phyloP scores from a whole-genome alignment of 805 yeast genomes.

The Limtongia smithiae region DNA sequence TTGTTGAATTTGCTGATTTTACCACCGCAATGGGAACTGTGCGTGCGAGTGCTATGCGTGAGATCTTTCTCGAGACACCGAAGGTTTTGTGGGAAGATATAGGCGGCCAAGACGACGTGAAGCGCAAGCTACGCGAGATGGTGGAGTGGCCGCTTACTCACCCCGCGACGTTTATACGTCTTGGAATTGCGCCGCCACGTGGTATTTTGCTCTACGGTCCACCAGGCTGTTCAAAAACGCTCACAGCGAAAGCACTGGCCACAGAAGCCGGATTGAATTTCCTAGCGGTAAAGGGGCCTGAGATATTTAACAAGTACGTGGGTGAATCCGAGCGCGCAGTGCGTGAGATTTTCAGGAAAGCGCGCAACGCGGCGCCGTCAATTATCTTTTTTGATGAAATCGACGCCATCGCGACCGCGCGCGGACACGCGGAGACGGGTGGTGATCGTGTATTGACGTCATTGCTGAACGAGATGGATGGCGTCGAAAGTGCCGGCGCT shows the following conservation, averaged over 20 bases:
- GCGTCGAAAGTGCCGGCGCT: slow-evolving; percentile 90
- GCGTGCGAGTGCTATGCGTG: slow-evolving; percentile 96
- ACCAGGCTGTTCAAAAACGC: slow-evolving; percentile 95
- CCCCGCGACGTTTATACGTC: slow-evolving; percentile 63
- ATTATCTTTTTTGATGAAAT: slow-evolving; percentile 91
- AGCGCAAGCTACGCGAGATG: slow-evolving; percentile 78
- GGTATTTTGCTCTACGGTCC: slow-evolving; percentile 95
- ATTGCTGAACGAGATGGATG: slow-evolving; percentile 90
- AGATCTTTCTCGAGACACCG: slow-evolving; percentile 86
- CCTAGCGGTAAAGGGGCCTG: slow-evolving; percentile 95
- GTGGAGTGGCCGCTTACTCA: slow-evolving; percentile 88
- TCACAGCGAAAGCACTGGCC: slow-evolving; percentile 92
- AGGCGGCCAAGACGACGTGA: slow-evolving; percentile 88
- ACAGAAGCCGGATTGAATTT: slow-evolving; percentile 93
- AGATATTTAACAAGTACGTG: slow-evolving; percentile 87
- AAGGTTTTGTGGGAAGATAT: slow-evolving; percentile 90
- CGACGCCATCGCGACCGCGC: slow-evolving; percentile 81
- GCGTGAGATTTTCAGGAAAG: slow-evolving; percentile 88
- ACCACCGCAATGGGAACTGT: slow-evolving; percentile 71
- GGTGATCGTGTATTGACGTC: slow-evolving; percentile 85
- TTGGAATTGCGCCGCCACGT: slow-evolving; percentile 88
- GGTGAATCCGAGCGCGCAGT: slow-evolving; percentile 94
- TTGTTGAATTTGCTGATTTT: slow-evolving; percentile 56
- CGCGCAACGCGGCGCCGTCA: slow-evolving; percentile 85
- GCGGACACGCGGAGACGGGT: slow-evolving; percentile 58